Base-by-base conservation (phyloP, 2,329 filamentous ascomycete species). In the Penicillium rolfsii region DNA sequence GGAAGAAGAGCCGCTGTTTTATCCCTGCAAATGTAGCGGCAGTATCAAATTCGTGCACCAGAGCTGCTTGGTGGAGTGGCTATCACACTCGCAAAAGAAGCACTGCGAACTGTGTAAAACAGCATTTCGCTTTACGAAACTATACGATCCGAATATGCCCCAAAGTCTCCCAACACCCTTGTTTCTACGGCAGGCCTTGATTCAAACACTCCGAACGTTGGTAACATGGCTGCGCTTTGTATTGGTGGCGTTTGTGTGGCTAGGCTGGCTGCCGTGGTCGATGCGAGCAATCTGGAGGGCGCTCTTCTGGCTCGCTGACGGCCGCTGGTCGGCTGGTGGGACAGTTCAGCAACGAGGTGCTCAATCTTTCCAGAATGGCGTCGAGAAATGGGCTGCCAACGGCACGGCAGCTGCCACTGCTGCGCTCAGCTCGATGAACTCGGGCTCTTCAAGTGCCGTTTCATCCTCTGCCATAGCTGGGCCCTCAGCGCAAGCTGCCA, bases 91-190 rank as follows among this genome's bases (percentile, higher is more conserved):
- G 1, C 93, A 99, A 76, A 99, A 99, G 85, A 98, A 98, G 78
- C 91, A 99, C 82, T 99, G 96, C 83, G 95, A 99, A 81, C 88
- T 99, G 38, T 99, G 95, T 87, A 99, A 99, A 81, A 99, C 95
- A 2, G 89, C 93, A 0, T 99, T 98, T 74, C 91, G 93, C 62
- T 99, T 99, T 81, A 99, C 95, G 56, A 99, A 99, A 79, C 86
- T 99, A 41, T 99, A 99, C 80, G 89, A 93, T 63, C 92, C 93
- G 4, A 86, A 93, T 73, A 99, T 99, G 95, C 96, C 95, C 1
- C 85, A 87, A 64, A 87, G 86, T 12, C 84, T 99, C 14, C 95
- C 96, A 0, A 84, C 89, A 43, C 85, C 89, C 52, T 83, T 99
- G 64, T 97, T 99, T 71, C 67, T 93, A 58, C 88, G 87, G 65